Evolutionary conservation across 2,329 filamentous ascomycete genomes (phyloP).

Genomic region (Sarocladium strictum): DNA sequence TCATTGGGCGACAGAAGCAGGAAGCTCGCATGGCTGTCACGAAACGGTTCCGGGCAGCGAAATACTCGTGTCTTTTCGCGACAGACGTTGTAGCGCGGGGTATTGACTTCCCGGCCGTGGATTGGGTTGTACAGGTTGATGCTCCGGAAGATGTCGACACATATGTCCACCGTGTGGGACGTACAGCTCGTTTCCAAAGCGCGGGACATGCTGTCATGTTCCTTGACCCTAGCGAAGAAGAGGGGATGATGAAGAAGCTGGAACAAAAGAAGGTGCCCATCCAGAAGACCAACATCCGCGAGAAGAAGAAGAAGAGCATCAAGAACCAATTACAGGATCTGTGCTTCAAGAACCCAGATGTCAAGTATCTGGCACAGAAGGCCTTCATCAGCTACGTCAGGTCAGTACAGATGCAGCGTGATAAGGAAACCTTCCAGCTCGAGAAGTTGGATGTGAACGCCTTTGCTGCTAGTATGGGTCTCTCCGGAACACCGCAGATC

Average conservation of each 20-base stretch:
- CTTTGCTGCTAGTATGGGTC: slow-evolving; percentile 76
- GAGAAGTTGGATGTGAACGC: slow-evolving; percentile 78
- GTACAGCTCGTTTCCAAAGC: slow-evolving; percentile 89
- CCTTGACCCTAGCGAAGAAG: slow-evolving; percentile 85
- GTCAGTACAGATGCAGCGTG: slow-evolving; percentile 80
- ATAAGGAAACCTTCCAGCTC: slow-evolving; percentile 87
- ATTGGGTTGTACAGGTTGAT: slow-evolving; percentile 99
- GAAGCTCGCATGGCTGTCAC: slow-evolving; percentile 83
- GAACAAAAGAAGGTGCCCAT: slow-evolving; percentile 88
- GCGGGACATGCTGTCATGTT: slow-evolving; percentile 86
- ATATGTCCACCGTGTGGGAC: slow-evolving; percentile 92
- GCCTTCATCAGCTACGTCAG: slow-evolving; percentile 88
- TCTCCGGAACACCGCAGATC: slow-evolving; percentile 88
- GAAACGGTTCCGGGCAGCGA: slow-evolving; percentile 70
- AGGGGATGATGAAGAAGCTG: slow-evolving; percentile 80
- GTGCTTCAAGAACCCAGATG: slow-evolving; percentile 89
- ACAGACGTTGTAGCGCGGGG: slow-evolving; percentile 94
- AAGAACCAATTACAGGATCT: slow-evolving; percentile 83
- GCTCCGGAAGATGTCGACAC: slow-evolving; percentile 95
- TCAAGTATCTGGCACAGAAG: slow-evolving; percentile 95
- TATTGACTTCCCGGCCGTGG: slow-evolving; percentile 91
- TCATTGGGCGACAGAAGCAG: slow-evolving; percentile 93
- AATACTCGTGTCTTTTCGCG: slow-evolving; percentile 83
- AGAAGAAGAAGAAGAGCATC: slow-evolving; percentile 85
- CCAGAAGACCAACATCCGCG: slow-evolving; percentile 76